Evolutionary conservation across 2,329 filamentous ascomycete genomes (phyloP), one percentile per base, ranked within the genome.

Genomic region (Trichoderma sp.): DNA sequence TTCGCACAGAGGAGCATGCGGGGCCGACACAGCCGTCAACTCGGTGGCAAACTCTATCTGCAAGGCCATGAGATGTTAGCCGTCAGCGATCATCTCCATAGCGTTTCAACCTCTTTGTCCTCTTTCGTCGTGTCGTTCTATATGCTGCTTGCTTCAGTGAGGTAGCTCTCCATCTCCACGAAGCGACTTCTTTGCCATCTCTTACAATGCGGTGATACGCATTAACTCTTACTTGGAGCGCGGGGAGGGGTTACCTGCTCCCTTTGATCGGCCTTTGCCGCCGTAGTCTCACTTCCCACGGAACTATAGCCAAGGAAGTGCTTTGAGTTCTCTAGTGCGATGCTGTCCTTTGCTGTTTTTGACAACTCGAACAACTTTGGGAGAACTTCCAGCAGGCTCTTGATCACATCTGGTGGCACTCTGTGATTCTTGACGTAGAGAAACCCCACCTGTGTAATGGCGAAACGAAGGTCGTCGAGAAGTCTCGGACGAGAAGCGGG

Each of bases 1-100:
- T 59, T 82, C 80, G 61, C 77, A 78, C 24, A 80, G 63, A 5
- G 80, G 78, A 12, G 69, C 68, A 1, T 69, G 54, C 71, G 78
- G 79, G 1, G 70, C 76, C n/a, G 48, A 41, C 2, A 60, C n/a
- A 1, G 73, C 76, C 0, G 74, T 64, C 34, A 87, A 73, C 68
- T 88, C 85, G 0, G 83, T 87, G 15, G 83, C 85, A 70, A 85
- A 83, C 70, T 88, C 85, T 55, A 86, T 82, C 69, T 88, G 85
- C 71, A 24, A 24, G 21, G 21, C 21, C 2, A 24, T 24, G 21
- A 24, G 21, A 24, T 24, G 21, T 24, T 24, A 24, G 21, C 21
- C 21, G 21, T 24, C 21, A 24, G 21, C 21, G 21, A 24, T 24
- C 21, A 24, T 24, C 21, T 24, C 21, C 21, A 24, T 24, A 24